Percentiles rank a stretch among this genome's conserved stretches.
These are phyloP conservation scores for Entophlyctis helioformis DNA, from an alignment of 192 early-diverging fungal species.

Conservation along the genomic window DNA sequence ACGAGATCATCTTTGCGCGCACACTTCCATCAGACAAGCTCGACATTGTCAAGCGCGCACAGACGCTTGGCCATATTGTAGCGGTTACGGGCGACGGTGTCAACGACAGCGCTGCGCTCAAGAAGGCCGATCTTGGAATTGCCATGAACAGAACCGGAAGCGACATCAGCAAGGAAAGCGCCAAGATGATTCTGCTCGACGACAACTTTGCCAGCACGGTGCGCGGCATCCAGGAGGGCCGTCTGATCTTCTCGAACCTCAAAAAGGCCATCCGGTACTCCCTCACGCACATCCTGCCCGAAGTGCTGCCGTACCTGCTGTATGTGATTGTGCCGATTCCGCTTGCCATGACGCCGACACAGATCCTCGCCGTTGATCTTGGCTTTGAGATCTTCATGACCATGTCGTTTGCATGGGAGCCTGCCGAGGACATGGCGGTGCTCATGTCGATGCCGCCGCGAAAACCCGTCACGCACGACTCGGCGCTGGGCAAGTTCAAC, in stretches of 20 bases:
- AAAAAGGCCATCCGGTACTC: slow-evolving; percentile 94
- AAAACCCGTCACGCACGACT: slow-evolving; percentile 75
- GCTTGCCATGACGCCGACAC: slow-evolving; percentile 71
- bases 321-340: slow-evolving; percentile 86
- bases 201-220: slow-evolving; percentile 94
- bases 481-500: too few species aligned
- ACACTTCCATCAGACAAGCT: slow-evolving; percentile 90
- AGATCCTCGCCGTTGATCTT: slow-evolving; percentile 85
- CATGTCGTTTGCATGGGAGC: slow-evolving; percentile 86
- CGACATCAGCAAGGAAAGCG: slow-evolving; percentile 77
- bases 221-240: slow-evolving; percentile 83
- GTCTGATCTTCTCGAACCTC: slow-evolving; percentile 88
- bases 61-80: slow-evolving; percentile 83
- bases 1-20: slow-evolving; percentile 88
- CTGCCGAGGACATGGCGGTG: slow-evolving; percentile 51
- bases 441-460: slow-evolving; percentile 81
- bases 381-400: slow-evolving; percentile 88
- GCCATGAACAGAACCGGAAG: slow-evolving; percentile 94
- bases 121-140: slow-evolving; percentile 92
- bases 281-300: slow-evolving; percentile 77
- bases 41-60: slow-evolving; percentile 83
- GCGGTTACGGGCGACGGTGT: slow-evolving; percentile 96
- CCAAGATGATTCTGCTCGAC: slow-evolving; percentile 92
- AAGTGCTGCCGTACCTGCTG: slow-evolving; percentile 77
- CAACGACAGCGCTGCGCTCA: slow-evolving; percentile 87